A percentile compares a stretch with the other conserved stretches of the same genome.
Evolutionary conservation across 1,139 yeast genomes (phyloP).

Genomic region (Martiniozyma asiatica): DNA sequence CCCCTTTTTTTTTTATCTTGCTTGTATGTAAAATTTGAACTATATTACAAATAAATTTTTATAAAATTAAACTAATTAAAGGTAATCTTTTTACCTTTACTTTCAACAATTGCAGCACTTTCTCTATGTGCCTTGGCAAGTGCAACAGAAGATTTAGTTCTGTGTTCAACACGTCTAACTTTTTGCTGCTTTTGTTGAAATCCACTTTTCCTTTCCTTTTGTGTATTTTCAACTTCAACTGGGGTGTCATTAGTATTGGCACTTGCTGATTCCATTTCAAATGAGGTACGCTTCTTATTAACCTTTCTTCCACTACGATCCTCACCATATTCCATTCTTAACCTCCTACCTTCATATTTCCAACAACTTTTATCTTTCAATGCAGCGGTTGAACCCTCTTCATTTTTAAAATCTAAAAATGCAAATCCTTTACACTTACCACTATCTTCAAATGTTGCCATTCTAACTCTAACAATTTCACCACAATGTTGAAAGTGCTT

Average conservation of each 20-base stretch:
- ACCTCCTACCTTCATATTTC: conserved; percentile 57
- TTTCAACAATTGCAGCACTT: conserved; percentile 78
- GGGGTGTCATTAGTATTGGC: conserved; percentile 8
- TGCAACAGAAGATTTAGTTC: conserved; percentile 75
- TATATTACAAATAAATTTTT: background rate
- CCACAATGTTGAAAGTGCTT: conserved; percentile 77
- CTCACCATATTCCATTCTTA: conserved; percentile 89
- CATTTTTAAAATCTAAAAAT: conserved; percentile 74
- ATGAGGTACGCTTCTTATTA: background rate
- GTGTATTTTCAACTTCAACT: conserved; percentile 18
- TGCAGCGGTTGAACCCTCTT: conserved; percentile 74
- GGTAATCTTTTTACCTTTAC: conserved; percentile 78
- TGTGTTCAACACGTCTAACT: conserved; percentile 13
- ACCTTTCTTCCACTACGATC: conserved; percentile 70
- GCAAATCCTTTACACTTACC: conserved; percentile 98
- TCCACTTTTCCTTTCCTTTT: conserved; percentile 11
- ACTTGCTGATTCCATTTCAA: background rate
- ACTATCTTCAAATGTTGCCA: conserved; percentile 94
- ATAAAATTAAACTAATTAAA: conserved; percentile 26
- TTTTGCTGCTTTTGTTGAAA: conserved; percentile 16
- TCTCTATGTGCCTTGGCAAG: conserved; percentile 84
- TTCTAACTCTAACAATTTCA: conserved; percentile 67
- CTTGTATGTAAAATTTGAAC: background rate
- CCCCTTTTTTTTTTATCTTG: background rate
- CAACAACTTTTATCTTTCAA: conserved; percentile 61